These are phyloP conservation scores for Phlebopus sp. DNA, from an alignment of 1,284 basidiomycete species.

Conservation along the genomic window DNA sequence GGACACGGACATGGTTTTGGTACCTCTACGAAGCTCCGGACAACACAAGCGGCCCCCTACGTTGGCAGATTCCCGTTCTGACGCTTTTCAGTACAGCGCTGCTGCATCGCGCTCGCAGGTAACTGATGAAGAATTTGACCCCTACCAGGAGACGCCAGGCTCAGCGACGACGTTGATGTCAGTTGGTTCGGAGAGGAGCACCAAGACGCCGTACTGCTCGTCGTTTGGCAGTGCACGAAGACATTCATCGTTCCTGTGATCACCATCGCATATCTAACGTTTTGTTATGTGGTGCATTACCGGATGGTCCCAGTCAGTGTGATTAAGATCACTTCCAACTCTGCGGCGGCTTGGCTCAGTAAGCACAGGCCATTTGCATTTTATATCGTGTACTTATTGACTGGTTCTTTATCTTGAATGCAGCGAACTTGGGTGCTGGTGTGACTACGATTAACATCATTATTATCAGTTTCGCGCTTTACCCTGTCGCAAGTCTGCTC, in stretches of 20 bases:
- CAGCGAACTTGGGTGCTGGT: constrained; percentile 21
- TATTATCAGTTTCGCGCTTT: constrained; percentile 26
- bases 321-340: constrained; percentile 16
- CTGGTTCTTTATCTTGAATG: constrained; percentile 6
- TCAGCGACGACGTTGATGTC: no score
- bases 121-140: no score
- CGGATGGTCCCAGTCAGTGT: constrained; percentile 23
- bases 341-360: constrained; percentile 19
- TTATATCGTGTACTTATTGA: background rate
- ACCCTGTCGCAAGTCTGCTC: constrained; percentile 18
- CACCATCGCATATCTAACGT: constrained; percentile 25
- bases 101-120: no score
- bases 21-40: no score
- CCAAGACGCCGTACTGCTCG: constrained; percentile 7
- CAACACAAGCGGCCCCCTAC: no score
- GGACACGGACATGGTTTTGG: no score
- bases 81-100: no score
- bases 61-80: no score
- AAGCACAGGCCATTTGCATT: background rate
- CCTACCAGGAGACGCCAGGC: no score
- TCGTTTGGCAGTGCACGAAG: constrained; percentile 8
- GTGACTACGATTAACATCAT: constrained; percentile 30
- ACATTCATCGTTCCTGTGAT: constrained; percentile 25
- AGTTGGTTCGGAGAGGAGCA: background rate
- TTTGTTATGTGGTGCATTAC: constrained; percentile 28